Evolutionary conservation across 2,329 filamentous ascomycete species (phyloP).

Genomic region (Clarireedia paspali): DNA sequence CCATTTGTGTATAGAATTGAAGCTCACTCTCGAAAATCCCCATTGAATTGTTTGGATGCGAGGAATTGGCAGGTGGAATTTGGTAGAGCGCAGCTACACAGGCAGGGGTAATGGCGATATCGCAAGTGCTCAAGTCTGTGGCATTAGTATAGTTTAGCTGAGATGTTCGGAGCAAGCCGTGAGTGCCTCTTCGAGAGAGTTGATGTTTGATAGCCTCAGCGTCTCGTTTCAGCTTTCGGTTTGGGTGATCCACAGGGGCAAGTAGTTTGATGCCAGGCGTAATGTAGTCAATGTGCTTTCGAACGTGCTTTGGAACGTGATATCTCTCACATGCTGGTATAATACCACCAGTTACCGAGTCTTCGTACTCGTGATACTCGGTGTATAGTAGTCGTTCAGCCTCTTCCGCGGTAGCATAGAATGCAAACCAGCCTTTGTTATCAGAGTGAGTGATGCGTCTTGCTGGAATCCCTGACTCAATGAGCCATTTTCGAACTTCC

Average conservation of each 20-base stretch:
- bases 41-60: slow-evolving; percentile 26
- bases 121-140: slow-evolving; percentile 33
- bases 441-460: slow-evolving; percentile 29
- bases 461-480: slow-evolving; percentile 26
- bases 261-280: slow-evolving; percentile 37
- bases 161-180: neutral
- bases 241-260: slow-evolving; percentile 31
- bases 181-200: slow-evolving; percentile 3
- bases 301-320: slow-evolving; percentile 39
- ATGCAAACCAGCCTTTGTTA: slow-evolving; percentile 33
- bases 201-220: neutral
- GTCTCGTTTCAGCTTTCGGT: slow-evolving; percentile 10
- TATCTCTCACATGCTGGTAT: slow-evolving; percentile 32
- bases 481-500: slow-evolving; percentile 30
- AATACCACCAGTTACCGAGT: slow-evolving; percentile 30
- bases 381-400: slow-evolving; percentile 32
- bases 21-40: slow-evolving; percentile 33
- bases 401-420: slow-evolving; percentile 30
- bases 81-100: slow-evolving; percentile 30
- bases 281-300: slow-evolving; percentile 44
- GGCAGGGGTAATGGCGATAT: slow-evolving; percentile 19
- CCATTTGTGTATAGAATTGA: slow-evolving; percentile 32
- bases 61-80: slow-evolving; percentile 20
- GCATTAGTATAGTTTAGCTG: slow-evolving; percentile 30
- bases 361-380: slow-evolving; percentile 35